Conservation (phyloP, 2,329 filamentous ascomycete genomes). For the Aspergillus amoenus region DNA sequence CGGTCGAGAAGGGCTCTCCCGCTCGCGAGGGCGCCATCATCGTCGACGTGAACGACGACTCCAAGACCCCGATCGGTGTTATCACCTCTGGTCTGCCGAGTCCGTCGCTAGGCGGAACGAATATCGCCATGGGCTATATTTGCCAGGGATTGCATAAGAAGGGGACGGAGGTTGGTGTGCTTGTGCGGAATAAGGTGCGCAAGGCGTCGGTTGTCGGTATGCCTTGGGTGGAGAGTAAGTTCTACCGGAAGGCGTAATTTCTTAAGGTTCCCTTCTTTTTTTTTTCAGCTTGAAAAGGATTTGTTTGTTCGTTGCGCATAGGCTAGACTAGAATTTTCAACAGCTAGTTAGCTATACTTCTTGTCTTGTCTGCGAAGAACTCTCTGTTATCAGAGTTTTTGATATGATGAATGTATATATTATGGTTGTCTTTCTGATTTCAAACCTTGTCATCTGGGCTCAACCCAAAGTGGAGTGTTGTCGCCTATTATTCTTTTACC, state of each 20-base stretch:
- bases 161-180: slow-evolving; percentile 75
- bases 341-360: not conserved
- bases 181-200: slow-evolving; percentile 74
- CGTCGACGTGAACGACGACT: slow-evolving; percentile 56
- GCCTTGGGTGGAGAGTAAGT: slow-evolving; percentile 82
- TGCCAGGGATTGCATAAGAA: slow-evolving; percentile 77
- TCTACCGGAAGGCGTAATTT: slow-evolving; percentile 51
- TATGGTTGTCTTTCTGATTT: not conserved
- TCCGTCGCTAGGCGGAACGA: slow-evolving; percentile 74
- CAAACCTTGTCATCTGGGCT: not conserved
- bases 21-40: slow-evolving; percentile 87
- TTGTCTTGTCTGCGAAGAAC: no score
- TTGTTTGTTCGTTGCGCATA: not conserved
- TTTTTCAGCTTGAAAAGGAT: not conserved
- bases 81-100: slow-evolving; percentile 90
- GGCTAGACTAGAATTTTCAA: not conserved
- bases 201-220: slow-evolving; percentile 79
- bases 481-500: not conserved
- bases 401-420: not conserved
- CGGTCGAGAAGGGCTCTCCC: slow-evolving; percentile 76
- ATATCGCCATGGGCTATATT: slow-evolving; percentile 95
- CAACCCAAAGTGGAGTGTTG: not conserved
- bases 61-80: slow-evolving; percentile 66
- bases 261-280: not conserved
- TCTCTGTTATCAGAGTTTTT: not conserved